Percentiles rank a stretch among this genome's conserved stretches.
Conservation (phyloP, 768 basidiomycete genomes). For the Clavaria fumosa region DNA sequence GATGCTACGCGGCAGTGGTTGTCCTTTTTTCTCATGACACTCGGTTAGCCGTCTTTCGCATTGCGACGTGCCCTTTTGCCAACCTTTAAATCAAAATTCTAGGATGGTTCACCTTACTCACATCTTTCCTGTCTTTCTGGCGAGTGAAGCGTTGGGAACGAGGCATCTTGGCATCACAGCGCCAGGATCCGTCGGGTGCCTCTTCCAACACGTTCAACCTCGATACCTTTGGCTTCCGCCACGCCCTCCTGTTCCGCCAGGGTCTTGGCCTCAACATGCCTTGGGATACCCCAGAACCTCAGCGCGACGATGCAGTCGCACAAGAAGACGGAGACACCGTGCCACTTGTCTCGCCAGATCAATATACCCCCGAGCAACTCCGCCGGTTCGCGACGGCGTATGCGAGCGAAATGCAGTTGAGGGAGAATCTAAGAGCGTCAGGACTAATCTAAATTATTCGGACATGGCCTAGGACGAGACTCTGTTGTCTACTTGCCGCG, state of each 20-base stretch:
- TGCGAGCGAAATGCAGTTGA: constrained; percentile 39
- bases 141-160: constrained; percentile 82
- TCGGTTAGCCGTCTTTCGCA: constrained; percentile 30
- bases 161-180: constrained; percentile 50
- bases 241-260: constrained; percentile 30
- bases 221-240: too few relatives aligned
- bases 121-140: constrained; percentile 82
- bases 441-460: constrained; percentile 39
- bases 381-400: constrained; percentile 30
- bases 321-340: constrained; percentile 20
- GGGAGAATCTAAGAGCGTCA: constrained; percentile 44
- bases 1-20: constrained; percentile 85
- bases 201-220: constrained; percentile 10
- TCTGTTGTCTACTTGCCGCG: background rate
- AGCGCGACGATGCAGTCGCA: constrained; percentile 9
- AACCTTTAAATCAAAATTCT: constrained; percentile 2
- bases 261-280: constrained; percentile 25
- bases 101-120: constrained; percentile 50
- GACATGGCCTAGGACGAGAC: background rate
- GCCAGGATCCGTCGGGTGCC: constrained; percentile 16
- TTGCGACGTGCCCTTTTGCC: background rate
- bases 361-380: constrained; percentile 27
- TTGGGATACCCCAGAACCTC: background rate
- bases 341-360: constrained; percentile 25
- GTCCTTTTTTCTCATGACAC: constrained; percentile 87